These are phyloP conservation scores for Cyberlindnera veronae DNA, from an alignment of 805 yeast species.

Conservation along the genomic window DNA sequence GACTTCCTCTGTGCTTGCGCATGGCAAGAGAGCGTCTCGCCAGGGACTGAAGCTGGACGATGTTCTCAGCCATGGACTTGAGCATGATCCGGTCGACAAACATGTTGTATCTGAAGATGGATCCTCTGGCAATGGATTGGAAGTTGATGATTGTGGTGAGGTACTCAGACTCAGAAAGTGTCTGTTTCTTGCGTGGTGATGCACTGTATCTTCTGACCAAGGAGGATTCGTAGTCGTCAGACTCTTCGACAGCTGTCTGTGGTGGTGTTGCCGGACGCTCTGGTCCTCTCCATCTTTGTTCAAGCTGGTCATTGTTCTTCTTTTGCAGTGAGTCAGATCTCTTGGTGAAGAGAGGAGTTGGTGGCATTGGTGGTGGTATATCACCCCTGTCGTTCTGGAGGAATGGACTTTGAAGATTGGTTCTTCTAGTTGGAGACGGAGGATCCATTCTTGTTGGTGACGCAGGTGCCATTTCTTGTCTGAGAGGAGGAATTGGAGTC, in stretches of 20 bases:
- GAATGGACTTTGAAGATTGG: slow-evolving; percentile 19
- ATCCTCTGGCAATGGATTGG: slow-evolving; percentile 72
- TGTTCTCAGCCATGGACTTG: slow-evolving; percentile 49
- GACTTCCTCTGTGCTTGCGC: slow-evolving; percentile 24
- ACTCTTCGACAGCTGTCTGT: slow-evolving; percentile 1
- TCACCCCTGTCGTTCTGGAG: slow-evolving; percentile 11
- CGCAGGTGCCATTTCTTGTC: slow-evolving; percentile 5
- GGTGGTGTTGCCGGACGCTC: slow-evolving; percentile 1
- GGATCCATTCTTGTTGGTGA: slow-evolving; percentile 5
- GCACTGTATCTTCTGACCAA: slow-evolving; percentile 18
- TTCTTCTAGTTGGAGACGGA: slow-evolving; percentile 5
- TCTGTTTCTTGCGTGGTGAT: slow-evolving; percentile 21
- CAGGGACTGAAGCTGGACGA: slow-evolving; percentile 46
- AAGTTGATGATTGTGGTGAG: slow-evolving; percentile 40
- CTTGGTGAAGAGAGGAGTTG: slow-evolving; percentile 4
- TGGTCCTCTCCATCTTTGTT: background rate
- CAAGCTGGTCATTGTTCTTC: background rate
- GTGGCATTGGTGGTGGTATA: slow-evolving; percentile 8
- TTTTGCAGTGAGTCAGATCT: slow-evolving; percentile 5
- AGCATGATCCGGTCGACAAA: slow-evolving; percentile 62
- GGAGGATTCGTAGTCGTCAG: slow-evolving; percentile 8
- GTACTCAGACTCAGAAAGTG: slow-evolving; percentile 22
- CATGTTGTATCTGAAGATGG: slow-evolving; percentile 57
- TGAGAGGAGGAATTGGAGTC: slow-evolving; percentile 13
- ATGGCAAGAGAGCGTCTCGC: slow-evolving; percentile 46